Percentiles rank a stretch among this genome's conserved stretches.
phyloP scores from a whole-genome alignment of 1,284 basidiomycete genomes.

The Fomitopsis schrenkii region DNA sequence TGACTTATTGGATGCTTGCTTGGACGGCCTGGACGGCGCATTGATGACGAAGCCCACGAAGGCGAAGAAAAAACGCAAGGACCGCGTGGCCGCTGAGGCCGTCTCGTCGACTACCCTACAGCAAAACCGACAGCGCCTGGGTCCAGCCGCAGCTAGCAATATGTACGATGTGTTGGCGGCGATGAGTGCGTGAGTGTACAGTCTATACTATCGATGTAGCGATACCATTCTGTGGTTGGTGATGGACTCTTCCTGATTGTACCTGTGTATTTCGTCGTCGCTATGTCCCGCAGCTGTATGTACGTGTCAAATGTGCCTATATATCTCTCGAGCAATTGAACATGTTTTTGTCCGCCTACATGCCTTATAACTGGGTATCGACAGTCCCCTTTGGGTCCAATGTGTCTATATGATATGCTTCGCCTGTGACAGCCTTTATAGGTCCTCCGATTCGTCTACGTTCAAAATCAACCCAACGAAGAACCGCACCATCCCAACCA shows the following conservation, averaged over 20 bases:
- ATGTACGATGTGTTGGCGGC: slow-evolving; percentile 29
- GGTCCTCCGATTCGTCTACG: slow-evolving; percentile 32
- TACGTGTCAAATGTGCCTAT: too few relatives aligned
- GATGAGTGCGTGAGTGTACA: slow-evolving; percentile 15
- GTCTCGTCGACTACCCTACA: neutral
- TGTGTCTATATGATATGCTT: slow-evolving; percentile 24
- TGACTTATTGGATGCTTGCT: slow-evolving; percentile 44
- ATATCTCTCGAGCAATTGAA: too few relatives aligned
- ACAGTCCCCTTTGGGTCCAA: too few relatives aligned
- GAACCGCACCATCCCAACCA: slow-evolving; percentile 42
- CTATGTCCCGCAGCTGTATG: too few relatives aligned
- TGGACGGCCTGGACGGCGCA: slow-evolving; percentile 43
- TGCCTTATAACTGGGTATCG: too few relatives aligned
- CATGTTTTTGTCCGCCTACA: too few relatives aligned
- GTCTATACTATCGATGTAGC: neutral
- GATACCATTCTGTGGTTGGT: neutral
- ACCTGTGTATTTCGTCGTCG: too few relatives aligned
- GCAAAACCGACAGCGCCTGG: neutral
- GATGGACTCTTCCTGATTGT: too few relatives aligned
- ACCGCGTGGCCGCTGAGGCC: slow-evolving; percentile 23
- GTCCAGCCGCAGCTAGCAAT: slow-evolving; percentile 1
- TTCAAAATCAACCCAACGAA: slow-evolving; percentile 44
- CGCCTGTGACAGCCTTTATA: neutral
- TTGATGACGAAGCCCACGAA: slow-evolving; percentile 33
- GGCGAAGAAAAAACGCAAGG: slow-evolving; percentile 34